Evolutionary conservation across 306 rosid genomes (phyloP), one percentile per base, ranked within the genome.

Genomic region (Cucurbita maxima): DNA sequence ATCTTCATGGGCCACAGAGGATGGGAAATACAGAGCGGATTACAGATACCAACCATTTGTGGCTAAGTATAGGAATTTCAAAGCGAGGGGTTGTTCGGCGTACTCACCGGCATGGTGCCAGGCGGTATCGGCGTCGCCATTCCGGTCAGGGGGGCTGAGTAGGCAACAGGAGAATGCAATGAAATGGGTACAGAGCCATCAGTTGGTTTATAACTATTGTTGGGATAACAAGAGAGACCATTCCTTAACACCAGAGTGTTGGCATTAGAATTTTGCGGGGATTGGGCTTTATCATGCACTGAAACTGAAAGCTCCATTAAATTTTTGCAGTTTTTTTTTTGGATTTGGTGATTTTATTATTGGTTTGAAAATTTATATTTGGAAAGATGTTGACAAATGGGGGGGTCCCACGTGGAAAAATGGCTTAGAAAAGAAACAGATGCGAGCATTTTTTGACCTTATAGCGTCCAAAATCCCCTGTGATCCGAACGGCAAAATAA

Each of bases 1-100:
- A 6, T 94, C 99, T 30, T 89, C 99, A 9, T 94, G 99, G 99
- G 99, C 99, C 16, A 94, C 97, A 3, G 98, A 90, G 73, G 96
- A 94, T 84, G 99, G 99, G 1, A 94, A 91, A 68, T 94, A 94
- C 87, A 94, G 86, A 83, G 98, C 95, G 34, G 96, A 94, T 77
- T 94, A 94, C 6, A 90, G 62, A 55, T 94, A 91, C 80, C 97
- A 94, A 70, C 99, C 97, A 34, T 94, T 94, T 81, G 87, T 89
- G 67, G 99, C 99, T 4, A 81, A 64, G 63, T 94, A 82, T 79
- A 82, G 79, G 12, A 86, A 94, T 36, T 94, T 94, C 80, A 87
- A 85, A 56, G 99, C 96, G 8, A 37, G 86, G 9, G 99, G 99
- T 55, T 94, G 99, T 83, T 67, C 97, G 1, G 95, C 97, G 79